A percentile compares a stretch with the other conserved stretches of the same genome.
phyloP scores from a whole-genome alignment of 176 grass and related monocot species.

The Musa itinerans region DNA sequence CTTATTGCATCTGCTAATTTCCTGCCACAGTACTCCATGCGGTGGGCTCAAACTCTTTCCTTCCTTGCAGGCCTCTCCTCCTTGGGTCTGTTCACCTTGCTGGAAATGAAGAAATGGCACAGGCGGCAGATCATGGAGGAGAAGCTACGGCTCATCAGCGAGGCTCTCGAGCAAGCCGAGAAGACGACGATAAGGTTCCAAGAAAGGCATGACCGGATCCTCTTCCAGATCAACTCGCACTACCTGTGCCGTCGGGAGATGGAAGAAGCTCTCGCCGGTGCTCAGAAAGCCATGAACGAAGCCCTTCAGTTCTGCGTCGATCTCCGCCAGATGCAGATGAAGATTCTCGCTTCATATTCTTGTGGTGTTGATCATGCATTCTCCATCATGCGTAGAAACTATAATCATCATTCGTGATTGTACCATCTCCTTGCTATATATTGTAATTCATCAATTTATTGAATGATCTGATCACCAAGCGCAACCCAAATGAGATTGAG shows the following conservation, averaged over 20 bases:
- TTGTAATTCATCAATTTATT: too few relatives aligned
- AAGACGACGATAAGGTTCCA: not conserved
- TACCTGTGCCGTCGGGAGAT: slow-evolving; percentile 1
- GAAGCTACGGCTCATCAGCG: not conserved
- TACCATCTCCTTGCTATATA: too few relatives aligned
- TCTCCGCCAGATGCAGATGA: slow-evolving; percentile 6
- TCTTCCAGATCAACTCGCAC: slow-evolving; percentile 4
- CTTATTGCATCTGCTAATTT: not conserved
- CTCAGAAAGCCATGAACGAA: not conserved
- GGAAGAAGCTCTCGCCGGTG: not conserved
- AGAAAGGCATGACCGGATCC: slow-evolving; percentile 14
- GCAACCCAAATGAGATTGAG: too few relatives aligned
- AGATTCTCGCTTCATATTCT: not conserved
- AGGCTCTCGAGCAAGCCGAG: slow-evolving; percentile 17
- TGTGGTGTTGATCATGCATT: not conserved
- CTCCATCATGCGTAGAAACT: too few relatives aligned
- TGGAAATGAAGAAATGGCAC: slow-evolving; percentile 12
- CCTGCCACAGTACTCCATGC: not conserved
- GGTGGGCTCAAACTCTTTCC: not conserved
- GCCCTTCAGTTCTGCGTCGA: not conserved
- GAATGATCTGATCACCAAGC: too few relatives aligned
- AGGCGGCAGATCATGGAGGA: slow-evolving; percentile 1
- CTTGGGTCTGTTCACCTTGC: not conserved
- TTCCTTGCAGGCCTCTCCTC: not conserved
- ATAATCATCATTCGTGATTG: too few relatives aligned